These are phyloP conservation scores for Aspergillus thermomutatus DNA, from an alignment of 2,329 filamentous ascomycete genomes.

Conservation along the genomic window DNA sequence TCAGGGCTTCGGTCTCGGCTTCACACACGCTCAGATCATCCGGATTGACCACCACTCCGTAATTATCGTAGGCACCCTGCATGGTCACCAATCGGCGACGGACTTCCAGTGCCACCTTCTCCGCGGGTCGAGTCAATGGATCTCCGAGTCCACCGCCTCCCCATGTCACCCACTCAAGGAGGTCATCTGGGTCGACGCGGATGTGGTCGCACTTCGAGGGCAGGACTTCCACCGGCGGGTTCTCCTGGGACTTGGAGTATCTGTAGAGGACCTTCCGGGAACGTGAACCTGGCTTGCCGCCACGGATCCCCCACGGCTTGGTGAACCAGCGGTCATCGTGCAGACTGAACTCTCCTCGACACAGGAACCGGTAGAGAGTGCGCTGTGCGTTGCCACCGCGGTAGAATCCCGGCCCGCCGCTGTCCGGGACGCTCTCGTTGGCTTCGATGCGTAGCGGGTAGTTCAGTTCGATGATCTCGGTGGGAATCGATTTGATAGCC, in stretches of 20 bases:
- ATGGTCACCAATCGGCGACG: slow-evolving; percentile 44
- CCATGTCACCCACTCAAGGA: slow-evolving; percentile 52
- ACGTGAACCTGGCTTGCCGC: slow-evolving; percentile 44
- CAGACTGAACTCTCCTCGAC: slow-evolving; percentile 45
- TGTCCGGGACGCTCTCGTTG: slow-evolving; percentile 48
- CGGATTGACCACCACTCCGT: slow-evolving; percentile 45
- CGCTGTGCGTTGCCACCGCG: slow-evolving; percentile 50
- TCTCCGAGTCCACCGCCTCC: slow-evolving; percentile 50
- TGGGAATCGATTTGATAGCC: slow-evolving; percentile 50
- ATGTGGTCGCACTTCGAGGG: slow-evolving; percentile 50
- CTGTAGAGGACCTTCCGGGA: slow-evolving; percentile 44
- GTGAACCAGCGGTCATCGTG: slow-evolving; percentile 51
- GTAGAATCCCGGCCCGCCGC: slow-evolving; percentile 47
- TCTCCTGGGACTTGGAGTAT: slow-evolving; percentile 35
- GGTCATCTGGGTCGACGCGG: slow-evolving; percentile 44
- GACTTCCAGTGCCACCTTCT: slow-evolving; percentile 46
- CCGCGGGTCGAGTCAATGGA: slow-evolving; percentile 42
- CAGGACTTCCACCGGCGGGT: slow-evolving; percentile 33
- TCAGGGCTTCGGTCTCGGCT: slow-evolving; percentile 34
- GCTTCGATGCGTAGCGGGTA: slow-evolving; percentile 49
- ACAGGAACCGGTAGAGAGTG: slow-evolving; percentile 47
- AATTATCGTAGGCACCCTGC: slow-evolving; percentile 41
- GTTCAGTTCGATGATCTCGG: slow-evolving; percentile 48
- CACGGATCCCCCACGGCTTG: slow-evolving; percentile 49
- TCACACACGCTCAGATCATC: slow-evolving; percentile 35